Evolutionary conservation across 2,329 filamentous ascomycete genomes (phyloP), one percentile per base, ranked within the genome.

Genomic region (Fusarium tanahbumbuense): DNA sequence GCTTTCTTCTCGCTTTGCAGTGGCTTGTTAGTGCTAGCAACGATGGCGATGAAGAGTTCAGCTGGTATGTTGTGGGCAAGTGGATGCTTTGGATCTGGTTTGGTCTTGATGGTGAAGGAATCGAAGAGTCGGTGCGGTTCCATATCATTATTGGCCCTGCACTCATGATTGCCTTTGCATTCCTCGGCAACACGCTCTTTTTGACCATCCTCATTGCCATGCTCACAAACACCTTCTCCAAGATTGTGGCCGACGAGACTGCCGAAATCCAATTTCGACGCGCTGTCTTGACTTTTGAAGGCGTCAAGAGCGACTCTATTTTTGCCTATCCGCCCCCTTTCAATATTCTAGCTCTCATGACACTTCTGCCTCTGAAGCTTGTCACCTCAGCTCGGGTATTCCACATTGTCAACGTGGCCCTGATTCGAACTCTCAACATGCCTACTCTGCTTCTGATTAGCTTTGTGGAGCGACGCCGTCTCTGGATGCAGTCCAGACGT

Each of bases 71-170:
- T 0, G 91, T 93, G 52, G 86, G 86, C 32, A 92, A 92, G 78
- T 93, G 91, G 91, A 91, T 93, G 85, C 83, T 93, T 5, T 93
- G 89, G 89, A 91, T 93, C 71, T 93, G 91, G 91, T 93, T 93
- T 72, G 91, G 91, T 2, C 86, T 93, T 2, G 91, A 93, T 64
- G 91, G 84, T 23, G 86, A 85, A 7, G 84, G 84, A 13, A 86
- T 86, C 47, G 82, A 85, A 61, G 81, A 83, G 62, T 82, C 82
- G 4, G 80, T 80, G 11, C 85, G 89, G 47, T 91, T 93, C 78
- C 90, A 93, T 76, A 83, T 87, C 77, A 79, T 91, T 25, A 84
- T 92, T 5, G 91, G 91, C 1, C 91, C 91, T 0, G 83, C 87
- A 0, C 82, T 93, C 12, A 92, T 92, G 87, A 86, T 93, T 60